These are phyloP conservation scores for Isatis tinctoria DNA, from an alignment of 345 rosid species.

Conservation along the genomic window DNA sequence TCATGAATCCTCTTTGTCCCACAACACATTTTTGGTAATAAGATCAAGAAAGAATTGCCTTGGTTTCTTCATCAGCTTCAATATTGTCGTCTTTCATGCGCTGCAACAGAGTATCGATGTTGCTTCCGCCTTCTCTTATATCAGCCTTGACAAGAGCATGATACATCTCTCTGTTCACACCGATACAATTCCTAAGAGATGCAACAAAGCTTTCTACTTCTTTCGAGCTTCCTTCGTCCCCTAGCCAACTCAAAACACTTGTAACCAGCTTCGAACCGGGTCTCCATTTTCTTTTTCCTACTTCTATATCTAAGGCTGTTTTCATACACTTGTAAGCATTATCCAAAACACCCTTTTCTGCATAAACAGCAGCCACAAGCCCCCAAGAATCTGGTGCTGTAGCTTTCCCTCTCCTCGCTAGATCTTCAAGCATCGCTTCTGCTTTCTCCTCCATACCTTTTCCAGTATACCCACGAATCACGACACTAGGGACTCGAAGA, in stretches of 20 bases:
- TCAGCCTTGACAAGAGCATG: conserved; percentile 55
- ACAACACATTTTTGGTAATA: not conserved
- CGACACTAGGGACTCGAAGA: conserved; percentile 45
- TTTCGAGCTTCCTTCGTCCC: conserved; percentile 45
- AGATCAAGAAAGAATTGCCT: conserved; percentile 17
- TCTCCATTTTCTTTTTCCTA: conserved; percentile 52
- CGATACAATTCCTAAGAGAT: conserved; percentile 36
- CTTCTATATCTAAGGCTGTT: conserved; percentile 36
- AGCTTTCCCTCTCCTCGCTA: conserved; percentile 44
- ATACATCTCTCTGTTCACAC: conserved; percentile 48
- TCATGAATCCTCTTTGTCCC: not conserved
- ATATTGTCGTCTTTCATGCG: conserved; percentile 53
- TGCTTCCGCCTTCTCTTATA: conserved; percentile 41
- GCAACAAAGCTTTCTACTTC: conserved; percentile 54
- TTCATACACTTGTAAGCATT: conserved; percentile 57
- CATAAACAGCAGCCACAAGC: conserved; percentile 51
- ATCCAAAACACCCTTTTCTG: conserved; percentile 36
- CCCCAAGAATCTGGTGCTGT: conserved; percentile 67
- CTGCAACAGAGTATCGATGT: conserved; percentile 40
- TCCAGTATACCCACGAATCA: conserved; percentile 42
- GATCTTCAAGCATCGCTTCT: conserved; percentile 49
- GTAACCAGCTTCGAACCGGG: conserved; percentile 44
- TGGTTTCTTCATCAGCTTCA: conserved; percentile 49
- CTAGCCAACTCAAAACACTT: conserved; percentile 57
- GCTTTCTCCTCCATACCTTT: conserved; percentile 52